Percentiles rank a stretch among this genome's conserved stretches.
Evolutionary conservation across 495 filamentous ascomycete genomes (phyloP).

Genomic region (Oidiodendron maius): DNA sequence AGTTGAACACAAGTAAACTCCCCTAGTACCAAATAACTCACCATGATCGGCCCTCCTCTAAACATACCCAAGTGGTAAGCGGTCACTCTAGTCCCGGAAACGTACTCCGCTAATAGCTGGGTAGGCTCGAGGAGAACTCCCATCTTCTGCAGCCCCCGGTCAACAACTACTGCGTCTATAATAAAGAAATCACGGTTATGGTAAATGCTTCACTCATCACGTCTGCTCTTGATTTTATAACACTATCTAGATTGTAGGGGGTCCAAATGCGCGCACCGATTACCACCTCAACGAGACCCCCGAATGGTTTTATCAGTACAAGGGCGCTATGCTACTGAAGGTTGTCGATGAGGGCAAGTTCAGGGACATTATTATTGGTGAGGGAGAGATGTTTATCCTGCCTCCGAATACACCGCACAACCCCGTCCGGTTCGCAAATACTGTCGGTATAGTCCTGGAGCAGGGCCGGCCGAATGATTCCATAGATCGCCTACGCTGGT

Average conservation of each 20-base stretch:
- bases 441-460: slow-evolving; percentile 83
- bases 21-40: slow-evolving; percentile 1
- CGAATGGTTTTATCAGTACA: slow-evolving; percentile 97
- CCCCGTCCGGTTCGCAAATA: slow-evolving; percentile 57
- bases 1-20: too few species aligned
- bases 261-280: slow-evolving; percentile 92
- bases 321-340: slow-evolving; percentile 87
- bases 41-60: slow-evolving; percentile 38
- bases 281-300: slow-evolving; percentile 97
- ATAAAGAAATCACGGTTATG: slow-evolving; percentile 75
- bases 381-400: slow-evolving; percentile 92
- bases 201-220: slow-evolving; percentile 28
- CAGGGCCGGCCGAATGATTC: slow-evolving; percentile 65
- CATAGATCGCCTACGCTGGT: slow-evolving; percentile 85
- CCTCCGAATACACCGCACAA: slow-evolving; percentile 88
- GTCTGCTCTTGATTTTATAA: too few species aligned
- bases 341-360: slow-evolving; percentile 67
- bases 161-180: slow-evolving; percentile 96
- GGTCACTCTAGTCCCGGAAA: background rate
- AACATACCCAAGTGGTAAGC: slow-evolving; percentile 83
- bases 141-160: slow-evolving; percentile 92
- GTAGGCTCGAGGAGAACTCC: slow-evolving; percentile 85
- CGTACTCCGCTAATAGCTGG: slow-evolving; percentile 7
- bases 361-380: slow-evolving; percentile 79
- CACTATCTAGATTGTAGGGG: slow-evolving; percentile 72